These are phyloP conservation scores for Linnemannia exigua DNA, from an alignment of 192 early-diverging fungal species.

Conservation along the genomic window DNA sequence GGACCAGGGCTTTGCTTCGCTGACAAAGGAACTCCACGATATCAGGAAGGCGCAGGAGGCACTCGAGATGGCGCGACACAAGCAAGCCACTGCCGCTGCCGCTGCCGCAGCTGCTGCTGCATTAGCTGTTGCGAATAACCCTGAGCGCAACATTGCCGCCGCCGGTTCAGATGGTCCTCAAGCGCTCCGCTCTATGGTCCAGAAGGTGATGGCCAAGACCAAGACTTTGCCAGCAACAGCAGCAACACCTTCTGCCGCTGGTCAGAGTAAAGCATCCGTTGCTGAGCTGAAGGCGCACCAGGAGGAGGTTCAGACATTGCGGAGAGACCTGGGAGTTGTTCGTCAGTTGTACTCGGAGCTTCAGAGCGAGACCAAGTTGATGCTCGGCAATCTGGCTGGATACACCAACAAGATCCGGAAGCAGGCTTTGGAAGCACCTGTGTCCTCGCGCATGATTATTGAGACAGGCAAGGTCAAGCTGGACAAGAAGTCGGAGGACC, in stretches of 20 bases:
- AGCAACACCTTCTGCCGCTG: not conserved
- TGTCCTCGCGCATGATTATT: conserved; percentile 64
- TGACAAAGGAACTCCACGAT: conserved; percentile 60
- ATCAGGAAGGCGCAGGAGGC: conserved; percentile 56
- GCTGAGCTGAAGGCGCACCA: conserved; percentile 57
- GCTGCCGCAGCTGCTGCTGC: conserved; percentile 13
- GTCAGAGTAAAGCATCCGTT: conserved; percentile 21
- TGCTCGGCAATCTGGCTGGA: conserved; percentile 57
- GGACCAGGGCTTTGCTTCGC: conserved; percentile 52
- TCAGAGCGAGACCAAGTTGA: conserved; percentile 57
- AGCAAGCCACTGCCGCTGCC: conserved; percentile 19
- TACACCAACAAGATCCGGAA: conserved; percentile 54
- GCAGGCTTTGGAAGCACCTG: conserved; percentile 42
- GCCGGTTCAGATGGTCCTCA: conserved; percentile 7
- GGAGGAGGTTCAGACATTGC: conserved; percentile 62
- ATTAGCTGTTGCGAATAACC: not conserved
- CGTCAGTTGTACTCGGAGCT: conserved; percentile 68
- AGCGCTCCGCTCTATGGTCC: conserved; percentile 35
- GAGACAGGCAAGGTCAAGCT: conserved; percentile 71
- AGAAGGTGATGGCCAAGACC: conserved; percentile 41
- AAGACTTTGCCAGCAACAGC: conserved; percentile 4
- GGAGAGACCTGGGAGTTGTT: conserved; percentile 63
- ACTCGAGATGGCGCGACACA: conserved; percentile 40
- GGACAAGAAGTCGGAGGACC: conserved; percentile 63
- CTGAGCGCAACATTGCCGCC: not conserved